Percentiles rank a stretch among this genome's conserved stretches.
phyloP scores from a whole-genome alignment of 192 early-diverging fungal species.

The Funneliformis mosseae region DNA sequence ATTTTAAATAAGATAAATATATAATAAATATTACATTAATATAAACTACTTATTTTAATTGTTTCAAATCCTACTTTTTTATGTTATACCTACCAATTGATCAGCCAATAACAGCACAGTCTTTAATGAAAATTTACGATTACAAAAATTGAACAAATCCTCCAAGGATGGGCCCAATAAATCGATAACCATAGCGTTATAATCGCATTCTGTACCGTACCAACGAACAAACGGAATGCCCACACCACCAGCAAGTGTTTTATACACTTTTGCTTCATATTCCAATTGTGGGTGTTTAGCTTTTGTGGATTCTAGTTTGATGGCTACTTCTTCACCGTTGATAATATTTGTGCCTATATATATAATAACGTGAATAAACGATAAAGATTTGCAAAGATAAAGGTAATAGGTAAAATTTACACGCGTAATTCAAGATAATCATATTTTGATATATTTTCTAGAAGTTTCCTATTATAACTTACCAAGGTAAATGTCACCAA shows the following conservation, averaged over 20 bases:
- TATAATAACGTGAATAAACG: background rate
- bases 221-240: conserved; percentile 88
- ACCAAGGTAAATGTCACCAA: conserved; percentile 98
- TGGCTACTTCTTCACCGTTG: conserved; percentile 93
- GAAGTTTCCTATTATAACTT: conserved; percentile 27
- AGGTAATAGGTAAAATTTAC: background rate
- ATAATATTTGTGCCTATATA: conserved; percentile 48
- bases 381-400: background rate
- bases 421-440: background rate
- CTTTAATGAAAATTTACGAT: conserved; percentile 85
- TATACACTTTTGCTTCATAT: conserved; percentile 97
- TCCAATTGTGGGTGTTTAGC: conserved; percentile 97
- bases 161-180: conserved; percentile 90
- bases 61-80: background rate
- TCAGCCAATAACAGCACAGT: conserved; percentile 86
- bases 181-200: conserved; percentile 87
- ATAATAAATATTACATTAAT: background rate
- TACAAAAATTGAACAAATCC: conserved; percentile 88
- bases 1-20: background rate
- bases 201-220: conserved; percentile 82
- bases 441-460: background rate
- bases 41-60: background rate
- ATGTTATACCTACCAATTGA: conserved; percentile 66
- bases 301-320: conserved; percentile 94
- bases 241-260: conserved; percentile 87